Conservation (phyloP, 164 flowering plant species). For the Nymphaea thermarum region DNA sequence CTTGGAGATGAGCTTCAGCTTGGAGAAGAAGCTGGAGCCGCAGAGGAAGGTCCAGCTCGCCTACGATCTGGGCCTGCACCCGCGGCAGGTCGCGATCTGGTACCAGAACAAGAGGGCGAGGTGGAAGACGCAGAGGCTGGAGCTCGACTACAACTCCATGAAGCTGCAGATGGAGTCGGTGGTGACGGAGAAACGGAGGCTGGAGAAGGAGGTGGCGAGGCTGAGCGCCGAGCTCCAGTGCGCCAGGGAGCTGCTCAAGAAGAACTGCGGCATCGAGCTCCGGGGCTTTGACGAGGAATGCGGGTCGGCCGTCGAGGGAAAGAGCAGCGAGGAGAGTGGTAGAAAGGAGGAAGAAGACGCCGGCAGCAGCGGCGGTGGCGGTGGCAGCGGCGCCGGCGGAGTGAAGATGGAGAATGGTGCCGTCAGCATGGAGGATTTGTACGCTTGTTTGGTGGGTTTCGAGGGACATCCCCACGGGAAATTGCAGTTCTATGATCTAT, state of each 20-base stretch:
- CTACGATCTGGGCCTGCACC: constrained; percentile 77
- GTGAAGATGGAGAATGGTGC: constrained; percentile 7
- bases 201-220: constrained; percentile 25
- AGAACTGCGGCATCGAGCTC: constrained; percentile 8
- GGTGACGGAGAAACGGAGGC: constrained; percentile 22
- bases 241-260: constrained; percentile 17
- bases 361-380: not conserved
- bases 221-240: constrained; percentile 23
- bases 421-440: constrained; percentile 15
- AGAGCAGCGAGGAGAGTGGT: not conserved
- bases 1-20: constrained; percentile 78
- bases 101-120: constrained; percentile 91
- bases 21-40: constrained; percentile 88
- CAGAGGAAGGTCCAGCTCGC: constrained; percentile 82
- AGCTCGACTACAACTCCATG: constrained; percentile 60
- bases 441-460: constrained; percentile 17
- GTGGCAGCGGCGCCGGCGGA: not conserved
- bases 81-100: constrained; percentile 95
- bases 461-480: constrained; percentile 8
- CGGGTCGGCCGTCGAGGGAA: constrained; percentile 5
- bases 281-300: constrained; percentile 15
- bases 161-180: constrained; percentile 23
- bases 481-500: constrained; percentile 1
- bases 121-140: constrained; percentile 87
- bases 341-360: not conserved